Conservation (phyloP, 2,329 filamentous ascomycete species). For the Peltaster fructicola region DNA sequence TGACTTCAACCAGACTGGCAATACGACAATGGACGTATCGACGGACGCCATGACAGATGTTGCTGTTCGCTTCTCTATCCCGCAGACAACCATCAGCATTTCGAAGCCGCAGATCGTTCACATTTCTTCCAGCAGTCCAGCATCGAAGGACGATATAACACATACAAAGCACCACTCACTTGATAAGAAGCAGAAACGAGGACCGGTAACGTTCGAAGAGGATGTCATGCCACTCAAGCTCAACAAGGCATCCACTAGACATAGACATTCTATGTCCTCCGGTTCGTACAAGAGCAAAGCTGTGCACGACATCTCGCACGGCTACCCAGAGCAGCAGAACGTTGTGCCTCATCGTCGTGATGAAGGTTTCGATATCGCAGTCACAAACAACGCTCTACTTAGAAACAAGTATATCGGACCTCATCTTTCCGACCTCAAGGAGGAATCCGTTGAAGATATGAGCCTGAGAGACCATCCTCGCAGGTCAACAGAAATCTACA, state of each 20-base stretch:
- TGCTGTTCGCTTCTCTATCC: conserved; percentile 21
- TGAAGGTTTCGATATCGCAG: conserved; percentile 12
- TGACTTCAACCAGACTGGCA: conserved; percentile 16
- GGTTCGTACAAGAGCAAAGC: conserved; percentile 11
- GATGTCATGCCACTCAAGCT: conserved; percentile 19
- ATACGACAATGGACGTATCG: conserved; percentile 14
- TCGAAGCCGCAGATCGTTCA: conserved; percentile 18
- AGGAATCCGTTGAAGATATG: conserved; percentile 31
- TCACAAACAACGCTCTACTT: conserved; percentile 8
- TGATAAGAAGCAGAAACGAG: too few relatives aligned
- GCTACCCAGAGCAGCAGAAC: conserved; percentile 8
- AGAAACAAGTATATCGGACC: conserved; percentile 13
- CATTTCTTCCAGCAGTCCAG: conserved; percentile 14
- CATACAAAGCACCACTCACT: conserved; percentile 6
- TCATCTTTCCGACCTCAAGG: conserved; percentile 28
- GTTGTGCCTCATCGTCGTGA: conserved; percentile 9
- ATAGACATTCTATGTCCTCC: conserved; percentile 6
- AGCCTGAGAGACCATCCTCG: conserved; percentile 18
- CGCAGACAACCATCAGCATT: conserved; percentile 19
- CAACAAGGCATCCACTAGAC: conserved; percentile 13
- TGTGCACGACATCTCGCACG: conserved; percentile 9
- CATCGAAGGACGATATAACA: conserved; percentile 7
- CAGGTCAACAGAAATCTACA: conserved; percentile 4
- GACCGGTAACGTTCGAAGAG: conserved; percentile 18
- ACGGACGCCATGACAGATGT: conserved; percentile 20